These are phyloP conservation scores for Agaricus subrufescens DNA, from an alignment of 768 basidiomycete genomes.

Conservation along the genomic window DNA sequence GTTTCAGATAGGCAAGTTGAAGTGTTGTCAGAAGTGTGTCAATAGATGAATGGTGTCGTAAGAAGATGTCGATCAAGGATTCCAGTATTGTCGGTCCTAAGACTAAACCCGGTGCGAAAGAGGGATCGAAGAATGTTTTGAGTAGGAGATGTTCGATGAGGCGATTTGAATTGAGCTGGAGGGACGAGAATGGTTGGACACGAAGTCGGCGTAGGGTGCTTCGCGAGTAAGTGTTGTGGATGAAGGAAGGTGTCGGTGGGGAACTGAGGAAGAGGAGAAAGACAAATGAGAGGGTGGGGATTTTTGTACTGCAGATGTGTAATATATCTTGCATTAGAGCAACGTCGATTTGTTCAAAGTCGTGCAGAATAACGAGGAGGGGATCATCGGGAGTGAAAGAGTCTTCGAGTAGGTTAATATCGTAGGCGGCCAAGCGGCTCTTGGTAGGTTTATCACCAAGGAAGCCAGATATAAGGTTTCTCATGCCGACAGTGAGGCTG, in stretches of 20 bases:
- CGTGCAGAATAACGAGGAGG: constrained; percentile 61
- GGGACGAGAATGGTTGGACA: constrained; percentile 37
- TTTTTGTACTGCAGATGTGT: constrained; percentile 60
- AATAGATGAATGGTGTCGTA: constrained; percentile 50
- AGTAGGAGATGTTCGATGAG: constrained; percentile 52
- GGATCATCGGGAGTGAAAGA: constrained; percentile 45
- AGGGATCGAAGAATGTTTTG: constrained; percentile 60
- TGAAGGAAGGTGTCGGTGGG: constrained; percentile 47
- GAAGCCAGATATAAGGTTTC: constrained; percentile 49
- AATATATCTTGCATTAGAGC: constrained; percentile 63
- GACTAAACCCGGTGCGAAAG: constrained; percentile 56
- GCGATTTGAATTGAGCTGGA: constrained; percentile 38
- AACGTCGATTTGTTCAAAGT: constrained; percentile 71
- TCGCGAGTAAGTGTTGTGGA: constrained; percentile 57
- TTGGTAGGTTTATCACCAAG: constrained; percentile 38
- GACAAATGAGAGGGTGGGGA: constrained; percentile 54
- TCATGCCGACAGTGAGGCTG: constrained; percentile 51
- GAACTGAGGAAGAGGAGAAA: constrained; percentile 61
- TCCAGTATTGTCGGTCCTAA: constrained; percentile 55
- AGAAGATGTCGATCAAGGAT: constrained; percentile 53
- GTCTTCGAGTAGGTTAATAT: constrained; percentile 53
- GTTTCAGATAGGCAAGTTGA: constrained; percentile 64
- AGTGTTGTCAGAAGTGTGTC: constrained; percentile 45
- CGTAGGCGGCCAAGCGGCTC: constrained; percentile 50
- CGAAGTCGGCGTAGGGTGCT: constrained; percentile 55